Evolutionary conservation across 805 yeast species (phyloP).

Genomic region (Kuraishia cidri): DNA sequence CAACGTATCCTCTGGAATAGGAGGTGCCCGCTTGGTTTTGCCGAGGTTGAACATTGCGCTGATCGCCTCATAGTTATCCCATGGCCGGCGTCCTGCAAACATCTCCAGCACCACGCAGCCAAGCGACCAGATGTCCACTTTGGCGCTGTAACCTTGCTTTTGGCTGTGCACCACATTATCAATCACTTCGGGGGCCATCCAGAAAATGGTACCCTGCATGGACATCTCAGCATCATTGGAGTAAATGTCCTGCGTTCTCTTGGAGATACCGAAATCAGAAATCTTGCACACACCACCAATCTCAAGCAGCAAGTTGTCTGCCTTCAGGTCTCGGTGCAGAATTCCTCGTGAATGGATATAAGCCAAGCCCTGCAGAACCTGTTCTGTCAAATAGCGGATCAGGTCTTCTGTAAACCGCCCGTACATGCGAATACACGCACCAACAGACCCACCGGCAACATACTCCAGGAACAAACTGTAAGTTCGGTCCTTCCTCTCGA

Average conservation of each 20-base stretch:
- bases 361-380: constrained; percentile 77
- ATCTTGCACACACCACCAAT: constrained; percentile 92
- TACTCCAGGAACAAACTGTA: constrained; percentile 89
- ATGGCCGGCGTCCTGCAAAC: constrained; percentile 96
- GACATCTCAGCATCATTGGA: constrained; percentile 93
- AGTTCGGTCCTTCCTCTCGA: constrained; percentile 65
- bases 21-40: constrained; percentile 83
- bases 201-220: constrained; percentile 88
- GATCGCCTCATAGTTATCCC: constrained; percentile 93
- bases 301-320: constrained; percentile 84
- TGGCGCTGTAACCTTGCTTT: constrained; percentile 92
- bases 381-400: constrained; percentile 65
- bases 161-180: constrained; percentile 77
- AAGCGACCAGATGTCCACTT: constrained; percentile 95
- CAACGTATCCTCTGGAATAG: constrained; percentile 84
- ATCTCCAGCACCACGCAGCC: constrained; percentile 97
- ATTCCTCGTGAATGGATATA: constrained; percentile 84
- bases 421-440: constrained; percentile 70
- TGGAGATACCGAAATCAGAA: constrained; percentile 94
- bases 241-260: constrained; percentile 76
- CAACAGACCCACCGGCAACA: constrained; percentile 97
- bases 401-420: constrained; percentile 80
- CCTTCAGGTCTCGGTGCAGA: constrained; percentile 88
- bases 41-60: constrained; percentile 92
- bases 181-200: constrained; percentile 99